Conservation (phyloP, 1,284 basidiomycete species). For the Laetiporus sulphureus region DNA sequence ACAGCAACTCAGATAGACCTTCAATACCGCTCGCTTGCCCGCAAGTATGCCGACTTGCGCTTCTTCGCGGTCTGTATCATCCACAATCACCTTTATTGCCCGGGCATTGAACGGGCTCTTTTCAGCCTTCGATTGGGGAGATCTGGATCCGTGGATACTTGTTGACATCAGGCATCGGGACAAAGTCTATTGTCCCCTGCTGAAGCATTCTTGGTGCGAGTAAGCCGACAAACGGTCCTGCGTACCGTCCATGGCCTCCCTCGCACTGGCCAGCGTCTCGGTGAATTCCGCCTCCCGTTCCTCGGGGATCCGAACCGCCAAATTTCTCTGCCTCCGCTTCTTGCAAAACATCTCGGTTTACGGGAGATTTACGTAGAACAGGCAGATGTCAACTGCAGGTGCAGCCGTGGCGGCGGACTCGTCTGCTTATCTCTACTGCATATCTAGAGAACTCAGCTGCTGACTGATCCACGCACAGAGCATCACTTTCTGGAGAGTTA, state of each 20-base stretch:
- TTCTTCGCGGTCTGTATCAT: slow-evolving; percentile 7
- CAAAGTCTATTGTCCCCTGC: slow-evolving; percentile 17
- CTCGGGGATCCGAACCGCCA: slow-evolving; percentile 13
- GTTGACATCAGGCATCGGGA: slow-evolving; percentile 10
- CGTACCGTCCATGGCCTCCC: slow-evolving; percentile 13
- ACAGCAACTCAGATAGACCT: slow-evolving; percentile 5
- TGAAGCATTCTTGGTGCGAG: not conserved
- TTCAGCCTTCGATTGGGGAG: slow-evolving; percentile 5
- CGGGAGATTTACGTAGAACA: slow-evolving; percentile 1
- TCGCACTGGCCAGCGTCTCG: slow-evolving; percentile 10
- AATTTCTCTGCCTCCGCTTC: slow-evolving; percentile 11
- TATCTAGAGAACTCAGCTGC: too few relatives aligned
- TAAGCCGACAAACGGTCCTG: not conserved
- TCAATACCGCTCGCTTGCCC: slow-evolving; percentile 14
- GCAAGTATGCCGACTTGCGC: slow-evolving; percentile 8
- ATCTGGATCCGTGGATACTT: slow-evolving; percentile 15
- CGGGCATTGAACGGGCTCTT: slow-evolving; percentile 17
- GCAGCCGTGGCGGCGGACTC: not conserved
- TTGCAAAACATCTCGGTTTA: slow-evolving; percentile 14
- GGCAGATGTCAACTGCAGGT: not conserved
- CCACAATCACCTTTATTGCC: slow-evolving; percentile 15
- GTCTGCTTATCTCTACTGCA: not conserved
- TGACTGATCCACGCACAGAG: too few relatives aligned
- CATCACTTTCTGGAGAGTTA: too few relatives aligned
- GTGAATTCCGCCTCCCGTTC: slow-evolving; percentile 14